Evolutionary conservation across 2,329 filamentous ascomycete species (phyloP).

Genomic region (Diaporthe australafricana): DNA sequence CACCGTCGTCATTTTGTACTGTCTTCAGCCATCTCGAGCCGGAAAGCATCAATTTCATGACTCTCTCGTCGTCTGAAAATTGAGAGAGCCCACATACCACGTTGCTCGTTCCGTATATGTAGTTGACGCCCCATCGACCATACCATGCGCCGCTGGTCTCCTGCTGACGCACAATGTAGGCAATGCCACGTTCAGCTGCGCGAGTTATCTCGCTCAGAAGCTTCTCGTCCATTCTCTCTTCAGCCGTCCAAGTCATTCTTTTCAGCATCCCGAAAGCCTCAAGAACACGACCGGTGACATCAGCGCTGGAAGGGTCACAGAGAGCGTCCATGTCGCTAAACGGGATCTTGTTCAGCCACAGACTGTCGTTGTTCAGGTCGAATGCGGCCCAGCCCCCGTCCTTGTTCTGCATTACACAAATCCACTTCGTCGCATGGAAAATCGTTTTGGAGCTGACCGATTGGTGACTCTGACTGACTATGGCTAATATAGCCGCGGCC

Average conservation of each 20-base stretch:
- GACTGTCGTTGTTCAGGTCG: slow-evolving; percentile 47
- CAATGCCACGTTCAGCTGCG: not conserved
- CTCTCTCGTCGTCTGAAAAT: too few species aligned
- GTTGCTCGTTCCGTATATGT: not conserved
- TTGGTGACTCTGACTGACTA: slow-evolving; percentile 41
- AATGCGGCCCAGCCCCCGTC: slow-evolving; percentile 51
- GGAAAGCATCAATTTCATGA: not conserved
- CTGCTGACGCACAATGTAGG: not conserved
- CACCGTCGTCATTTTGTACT: not conserved
- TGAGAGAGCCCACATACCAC: not conserved
- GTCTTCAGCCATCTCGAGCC: not conserved
- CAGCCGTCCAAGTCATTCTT: too few species aligned
- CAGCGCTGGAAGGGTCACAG: slow-evolving; percentile 47
- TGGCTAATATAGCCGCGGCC: slow-evolving; percentile 44
- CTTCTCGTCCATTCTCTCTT: not conserved
- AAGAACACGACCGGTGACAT: slow-evolving; percentile 45
- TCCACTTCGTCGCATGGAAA: slow-evolving; percentile 40
- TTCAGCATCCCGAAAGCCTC: not conserved
- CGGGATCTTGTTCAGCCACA: slow-evolving; percentile 48
- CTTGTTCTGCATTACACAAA: slow-evolving; percentile 49
- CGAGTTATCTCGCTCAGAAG: not conserved
- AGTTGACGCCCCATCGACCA: slow-evolving; percentile 4
- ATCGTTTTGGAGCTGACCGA: not conserved
- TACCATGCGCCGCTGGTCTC: not conserved
- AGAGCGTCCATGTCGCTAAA: slow-evolving; percentile 51